These are phyloP conservation scores for Furcasterigmium furcatum DNA, from an alignment of 2,329 filamentous ascomycete species.

Conservation along the genomic window DNA sequence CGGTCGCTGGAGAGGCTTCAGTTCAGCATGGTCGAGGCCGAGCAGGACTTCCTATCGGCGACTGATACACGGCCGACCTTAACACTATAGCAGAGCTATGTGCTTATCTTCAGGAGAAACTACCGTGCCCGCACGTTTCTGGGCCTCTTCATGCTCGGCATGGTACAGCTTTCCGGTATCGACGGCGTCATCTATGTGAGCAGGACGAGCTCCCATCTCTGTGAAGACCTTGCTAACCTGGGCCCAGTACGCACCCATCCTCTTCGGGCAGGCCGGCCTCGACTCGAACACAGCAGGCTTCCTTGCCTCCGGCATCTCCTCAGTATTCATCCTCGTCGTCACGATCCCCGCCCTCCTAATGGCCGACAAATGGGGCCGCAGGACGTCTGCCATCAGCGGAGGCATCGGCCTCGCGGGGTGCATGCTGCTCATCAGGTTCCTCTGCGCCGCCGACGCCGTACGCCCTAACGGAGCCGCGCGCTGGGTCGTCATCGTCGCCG, in stretches of 20 bases:
- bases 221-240: background rate
- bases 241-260: slow-evolving; percentile 58
- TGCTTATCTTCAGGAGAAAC: slow-evolving; percentile 30
- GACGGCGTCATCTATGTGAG: slow-evolving; percentile 63
- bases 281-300: slow-evolving; percentile 50
- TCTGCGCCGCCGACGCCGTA: slow-evolving; percentile 46
- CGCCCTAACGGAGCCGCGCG: slow-evolving; percentile 33
- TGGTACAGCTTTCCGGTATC: slow-evolving; percentile 60
- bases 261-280: slow-evolving; percentile 59
- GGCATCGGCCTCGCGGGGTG: slow-evolving; percentile 44
- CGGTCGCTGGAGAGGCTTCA: slow-evolving; percentile 36
- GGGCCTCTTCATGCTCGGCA: slow-evolving; percentile 54
- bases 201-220: slow-evolving; percentile 19
- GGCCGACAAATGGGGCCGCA: slow-evolving; percentile 55
- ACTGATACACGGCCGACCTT: slow-evolving; percentile 17
- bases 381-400: slow-evolving; percentile 49
- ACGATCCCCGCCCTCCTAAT: slow-evolving; percentile 54
- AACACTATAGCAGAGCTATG: slow-evolving; percentile 25
- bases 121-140: slow-evolving; percentile 45
- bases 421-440: slow-evolving; percentile 50
- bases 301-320: slow-evolving; percentile 59
- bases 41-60: slow-evolving; percentile 38
- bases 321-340: slow-evolving; percentile 53
- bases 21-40: slow-evolving; percentile 39
- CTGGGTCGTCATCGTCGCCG: slow-evolving; percentile 47